These are phyloP conservation scores for Spiraea crenata DNA, from an alignment of 331 rosid genomes.

Conservation along the genomic window DNA sequence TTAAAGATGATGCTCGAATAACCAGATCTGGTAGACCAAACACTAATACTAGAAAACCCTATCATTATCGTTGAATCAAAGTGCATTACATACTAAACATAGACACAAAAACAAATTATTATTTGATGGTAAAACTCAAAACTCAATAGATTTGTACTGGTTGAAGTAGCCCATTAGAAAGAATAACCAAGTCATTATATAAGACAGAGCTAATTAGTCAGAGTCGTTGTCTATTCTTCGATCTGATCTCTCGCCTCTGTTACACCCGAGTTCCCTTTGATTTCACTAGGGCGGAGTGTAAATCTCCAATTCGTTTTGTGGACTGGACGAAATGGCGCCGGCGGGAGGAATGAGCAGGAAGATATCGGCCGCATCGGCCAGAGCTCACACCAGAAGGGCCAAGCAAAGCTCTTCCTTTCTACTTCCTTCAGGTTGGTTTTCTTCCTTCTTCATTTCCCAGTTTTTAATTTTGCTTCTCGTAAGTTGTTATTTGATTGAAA, in stretches of 20 bases:
- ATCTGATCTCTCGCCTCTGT: background rate
- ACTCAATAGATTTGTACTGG: too few species aligned
- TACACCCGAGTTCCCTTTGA: background rate
- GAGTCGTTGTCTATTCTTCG: background rate
- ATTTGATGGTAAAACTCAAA: too few species aligned
- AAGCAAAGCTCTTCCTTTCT: constrained; percentile 37
- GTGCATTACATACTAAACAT: too few species aligned
- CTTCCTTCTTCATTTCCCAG: background rate
- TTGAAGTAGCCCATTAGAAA: too few species aligned
- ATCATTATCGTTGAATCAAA: too few species aligned
- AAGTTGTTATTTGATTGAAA: background rate
- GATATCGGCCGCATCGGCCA: constrained; percentile 76
- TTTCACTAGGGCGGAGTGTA: background rate
- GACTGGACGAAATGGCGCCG: constrained; percentile 57
- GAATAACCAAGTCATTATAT: too few species aligned
- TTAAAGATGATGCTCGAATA: too few species aligned
- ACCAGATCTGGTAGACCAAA: too few species aligned
- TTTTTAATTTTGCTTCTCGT: background rate
- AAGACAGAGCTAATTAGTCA: too few species aligned
- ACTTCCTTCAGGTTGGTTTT: constrained; percentile 54
- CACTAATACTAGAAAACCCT: too few species aligned
- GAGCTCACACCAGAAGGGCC: constrained; percentile 71
- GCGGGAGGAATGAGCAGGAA: constrained; percentile 59
- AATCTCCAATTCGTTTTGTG: constrained; percentile 9
- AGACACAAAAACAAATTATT: too few species aligned